Evolutionary conservation across 2,329 filamentous ascomycete genomes (phyloP).

Genomic region (Calonectria crousiana): DNA sequence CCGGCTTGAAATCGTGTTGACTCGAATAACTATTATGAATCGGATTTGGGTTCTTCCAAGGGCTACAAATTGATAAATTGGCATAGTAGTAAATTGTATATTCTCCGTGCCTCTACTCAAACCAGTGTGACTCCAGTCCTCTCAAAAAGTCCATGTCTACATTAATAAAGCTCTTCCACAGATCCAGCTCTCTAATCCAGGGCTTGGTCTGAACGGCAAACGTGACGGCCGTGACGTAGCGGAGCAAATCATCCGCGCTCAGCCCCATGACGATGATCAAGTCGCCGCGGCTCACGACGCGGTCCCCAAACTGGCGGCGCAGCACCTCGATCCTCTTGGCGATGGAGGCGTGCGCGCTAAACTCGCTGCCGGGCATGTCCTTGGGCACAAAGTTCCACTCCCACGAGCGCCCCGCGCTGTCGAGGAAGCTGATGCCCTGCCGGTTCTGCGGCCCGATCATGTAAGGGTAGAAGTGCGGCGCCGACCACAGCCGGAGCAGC

Average conservation of each 20-base stretch:
- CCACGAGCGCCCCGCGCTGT: conserved; percentile 41
- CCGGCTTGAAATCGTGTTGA: no score
- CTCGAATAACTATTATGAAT: no score
- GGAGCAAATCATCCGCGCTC: conserved; percentile 38
- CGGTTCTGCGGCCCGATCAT: conserved; percentile 41
- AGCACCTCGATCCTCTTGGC: conserved; percentile 31
- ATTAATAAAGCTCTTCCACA: conserved; percentile 47
- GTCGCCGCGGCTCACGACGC: conserved; percentile 37
- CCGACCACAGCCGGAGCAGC: conserved; percentile 43
- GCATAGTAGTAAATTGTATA: no score
- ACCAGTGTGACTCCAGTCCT: conserved; percentile 35
- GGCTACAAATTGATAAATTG: no score
- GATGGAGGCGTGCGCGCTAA: conserved; percentile 31
- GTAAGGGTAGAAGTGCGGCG: conserved; percentile 46
- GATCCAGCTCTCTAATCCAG: conserved; percentile 44
- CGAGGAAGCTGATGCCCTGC: conserved; percentile 38
- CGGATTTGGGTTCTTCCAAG: no score
- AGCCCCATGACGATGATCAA: conserved; percentile 46
- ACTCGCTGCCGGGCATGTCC: conserved; percentile 44
- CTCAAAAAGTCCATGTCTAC: conserved; percentile 39
- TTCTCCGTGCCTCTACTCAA: conserved; percentile 32
- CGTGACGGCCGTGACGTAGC: conserved; percentile 36
- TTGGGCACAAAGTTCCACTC: conserved; percentile 46
- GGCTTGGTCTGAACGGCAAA: conserved; percentile 47
- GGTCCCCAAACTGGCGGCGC: conserved; percentile 31